phyloP scores from a whole-genome alignment of 2,329 filamentous ascomycete genomes.

The Colletotrichum spinosum region DNA sequence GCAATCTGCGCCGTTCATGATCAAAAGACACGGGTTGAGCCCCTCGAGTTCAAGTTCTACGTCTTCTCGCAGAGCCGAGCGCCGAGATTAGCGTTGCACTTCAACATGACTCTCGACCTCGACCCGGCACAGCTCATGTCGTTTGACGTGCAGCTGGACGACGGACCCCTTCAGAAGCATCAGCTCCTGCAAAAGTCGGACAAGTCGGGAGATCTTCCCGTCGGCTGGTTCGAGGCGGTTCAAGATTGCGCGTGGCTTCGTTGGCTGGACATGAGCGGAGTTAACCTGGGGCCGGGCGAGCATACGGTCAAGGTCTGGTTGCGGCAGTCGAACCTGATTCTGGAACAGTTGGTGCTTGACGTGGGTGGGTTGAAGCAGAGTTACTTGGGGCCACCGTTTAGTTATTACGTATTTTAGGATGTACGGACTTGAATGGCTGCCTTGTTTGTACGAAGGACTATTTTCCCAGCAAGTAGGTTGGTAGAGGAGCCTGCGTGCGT shows the following conservation, averaged over 20 bases:
- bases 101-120: conserved; percentile 59
- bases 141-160: conserved; percentile 62
- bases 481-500: too few relatives aligned
- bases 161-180: conserved; percentile 46
- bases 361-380: conserved; percentile 46
- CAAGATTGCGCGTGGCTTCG: conserved; percentile 63
- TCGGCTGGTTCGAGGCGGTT: conserved; percentile 61
- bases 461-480: too few relatives aligned
- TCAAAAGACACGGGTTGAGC: conserved; percentile 38
- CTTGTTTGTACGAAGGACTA: too few relatives aligned
- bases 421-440: too few relatives aligned
- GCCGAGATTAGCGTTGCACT: conserved; percentile 47
- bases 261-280: conserved; percentile 44
- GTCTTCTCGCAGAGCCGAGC: conserved; percentile 42
- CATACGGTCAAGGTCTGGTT: conserved; percentile 47
- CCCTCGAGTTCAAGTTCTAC: conserved; percentile 47
- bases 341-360: conserved; percentile 52
- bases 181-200: conserved; percentile 44
- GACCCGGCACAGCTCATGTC: conserved; percentile 60
- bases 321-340: conserved; percentile 48
- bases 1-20: conserved; percentile 38
- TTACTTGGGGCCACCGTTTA: conserved; percentile 51
- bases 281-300: conserved; percentile 38
- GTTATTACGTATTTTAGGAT: conserved; percentile 9
- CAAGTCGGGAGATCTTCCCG: conserved; percentile 53